These are phyloP conservation scores for Alternaria tenuissima DNA, from an alignment of 2,329 filamentous ascomycete species.

Conservation along the genomic window DNA sequence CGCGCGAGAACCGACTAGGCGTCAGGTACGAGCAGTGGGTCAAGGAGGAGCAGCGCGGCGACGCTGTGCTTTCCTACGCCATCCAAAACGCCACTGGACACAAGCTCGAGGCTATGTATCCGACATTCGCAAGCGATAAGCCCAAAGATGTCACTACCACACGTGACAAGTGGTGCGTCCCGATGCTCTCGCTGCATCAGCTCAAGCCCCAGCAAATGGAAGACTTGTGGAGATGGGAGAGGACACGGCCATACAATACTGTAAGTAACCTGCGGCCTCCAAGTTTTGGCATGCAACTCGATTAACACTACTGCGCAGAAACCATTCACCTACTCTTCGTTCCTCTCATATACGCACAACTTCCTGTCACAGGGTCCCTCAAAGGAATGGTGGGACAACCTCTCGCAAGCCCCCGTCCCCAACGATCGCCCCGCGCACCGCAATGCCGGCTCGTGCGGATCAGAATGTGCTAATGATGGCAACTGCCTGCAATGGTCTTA, in stretches of 20 bases:
- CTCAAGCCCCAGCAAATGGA: conserved; percentile 58
- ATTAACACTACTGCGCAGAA: conserved; percentile 34
- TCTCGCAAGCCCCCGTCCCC: conserved; percentile 42
- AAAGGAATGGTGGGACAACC: conserved; percentile 49
- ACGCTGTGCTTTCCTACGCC: conserved; percentile 51
- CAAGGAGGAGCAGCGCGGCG: conserved; percentile 57
- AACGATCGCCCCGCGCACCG: conserved; percentile 47
- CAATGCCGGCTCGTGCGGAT: conserved; percentile 45
- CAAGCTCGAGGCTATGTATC: conserved; percentile 49
- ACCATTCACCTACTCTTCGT: conserved; percentile 49
- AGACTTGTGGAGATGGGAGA: conserved; percentile 59
- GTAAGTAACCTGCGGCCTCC: conserved; percentile 22
- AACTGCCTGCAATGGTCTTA: conserved; percentile 50
- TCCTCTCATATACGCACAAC: conserved; percentile 49
- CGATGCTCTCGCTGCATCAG: conserved; percentile 52
- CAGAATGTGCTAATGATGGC: conserved; percentile 44
- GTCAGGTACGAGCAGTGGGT: conserved; percentile 44
- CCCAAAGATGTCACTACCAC: conserved; percentile 56
- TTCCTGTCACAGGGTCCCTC: conserved; percentile 43
- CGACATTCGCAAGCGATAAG: conserved; percentile 55
- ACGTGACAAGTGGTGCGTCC: conserved; percentile 54
- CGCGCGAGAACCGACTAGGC: conserved; percentile 40
- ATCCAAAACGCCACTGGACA: conserved; percentile 49
- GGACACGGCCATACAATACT: conserved; percentile 46
- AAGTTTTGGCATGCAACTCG: not conserved